Evolutionary conservation across 2,329 filamentous ascomycete species (phyloP).

Genomic region (Penicillium sp.): DNA sequence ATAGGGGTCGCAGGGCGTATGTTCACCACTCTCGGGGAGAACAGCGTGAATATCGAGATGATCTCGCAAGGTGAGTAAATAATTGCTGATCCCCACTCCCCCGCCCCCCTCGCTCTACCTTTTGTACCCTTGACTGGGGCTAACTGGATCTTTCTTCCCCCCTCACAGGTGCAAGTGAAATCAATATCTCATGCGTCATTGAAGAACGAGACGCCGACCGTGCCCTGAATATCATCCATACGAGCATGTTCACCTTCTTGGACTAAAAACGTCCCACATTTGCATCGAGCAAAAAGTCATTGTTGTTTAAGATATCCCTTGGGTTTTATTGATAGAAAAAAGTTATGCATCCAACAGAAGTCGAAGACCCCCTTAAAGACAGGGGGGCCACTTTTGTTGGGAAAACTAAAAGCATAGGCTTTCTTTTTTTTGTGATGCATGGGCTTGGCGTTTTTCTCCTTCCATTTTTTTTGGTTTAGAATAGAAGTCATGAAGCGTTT

Average conservation of each 20-base stretch:
- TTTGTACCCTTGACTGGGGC: constrained; percentile 11
- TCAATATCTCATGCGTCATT: constrained; percentile 98
- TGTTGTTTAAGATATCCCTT: constrained; percentile 30
- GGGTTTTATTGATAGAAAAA: constrained; percentile 21
- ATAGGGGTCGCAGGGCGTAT: constrained; percentile 87
- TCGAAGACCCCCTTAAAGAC: not conserved
- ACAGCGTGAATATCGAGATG: constrained; percentile 98
- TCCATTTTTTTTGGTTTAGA: constrained; percentile 1
- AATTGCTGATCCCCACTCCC: constrained; percentile 12
- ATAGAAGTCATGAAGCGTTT: constrained; percentile 15
- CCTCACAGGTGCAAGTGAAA: constrained; percentile 82
- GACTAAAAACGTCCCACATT: constrained; percentile 53
- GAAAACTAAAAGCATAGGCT: constrained; percentile 12
- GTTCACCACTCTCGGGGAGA: constrained; percentile 91
- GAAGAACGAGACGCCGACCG: constrained; percentile 86
- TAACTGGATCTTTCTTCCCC: constrained; percentile 17
- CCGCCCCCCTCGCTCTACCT: constrained; percentile 4
- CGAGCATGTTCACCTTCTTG: constrained; percentile 92
- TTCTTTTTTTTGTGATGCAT: constrained; percentile 21
- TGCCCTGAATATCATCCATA: constrained; percentile 94
- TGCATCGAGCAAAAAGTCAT: constrained; percentile 15
- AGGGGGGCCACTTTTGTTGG: not conserved
- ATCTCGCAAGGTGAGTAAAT: constrained; percentile 81
- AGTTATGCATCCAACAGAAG: constrained; percentile 16
- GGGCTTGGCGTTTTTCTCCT: constrained; percentile 23